Percentiles rank a stretch among this genome's conserved stretches.
These are phyloP conservation scores for Turnera subulata DNA, from an alignment of 345 rosid genomes.

Conservation along the genomic window DNA sequence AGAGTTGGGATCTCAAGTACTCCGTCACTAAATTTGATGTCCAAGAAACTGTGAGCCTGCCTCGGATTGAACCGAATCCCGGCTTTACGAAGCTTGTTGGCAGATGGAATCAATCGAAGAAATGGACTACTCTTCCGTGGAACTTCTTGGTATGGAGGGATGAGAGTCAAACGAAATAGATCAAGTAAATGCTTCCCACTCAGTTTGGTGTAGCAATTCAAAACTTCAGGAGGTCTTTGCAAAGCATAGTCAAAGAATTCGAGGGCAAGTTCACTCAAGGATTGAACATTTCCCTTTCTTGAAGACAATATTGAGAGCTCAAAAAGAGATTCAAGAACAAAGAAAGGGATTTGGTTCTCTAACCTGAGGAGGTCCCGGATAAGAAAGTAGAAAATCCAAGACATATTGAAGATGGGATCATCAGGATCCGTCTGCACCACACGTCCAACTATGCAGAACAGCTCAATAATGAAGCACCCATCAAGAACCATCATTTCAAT, in stretches of 20 bases:
- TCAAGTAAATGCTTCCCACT: slow-evolving; percentile 45
- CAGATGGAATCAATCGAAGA: slow-evolving; percentile 33
- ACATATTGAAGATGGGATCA: slow-evolving; percentile 46
- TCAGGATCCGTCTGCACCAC: slow-evolving; percentile 26
- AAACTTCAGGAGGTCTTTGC: slow-evolving; percentile 24
- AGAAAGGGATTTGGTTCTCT: slow-evolving; percentile 60
- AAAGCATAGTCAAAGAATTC: slow-evolving; percentile 39
- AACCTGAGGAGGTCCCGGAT: slow-evolving; percentile 44
- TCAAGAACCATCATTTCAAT: slow-evolving; percentile 53
- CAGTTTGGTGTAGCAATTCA: slow-evolving; percentile 17
- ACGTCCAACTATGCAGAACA: slow-evolving; percentile 42
- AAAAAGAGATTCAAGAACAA: slow-evolving; percentile 39
- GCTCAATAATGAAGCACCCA: slow-evolving; percentile 54
- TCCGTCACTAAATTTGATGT: slow-evolving; percentile 39
- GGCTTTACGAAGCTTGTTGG: slow-evolving; percentile 41
- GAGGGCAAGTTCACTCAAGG: slow-evolving; percentile 36
- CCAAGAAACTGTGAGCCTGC: slow-evolving; percentile 39
- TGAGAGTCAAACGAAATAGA: slow-evolving; percentile 41
- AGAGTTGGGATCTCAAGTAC: slow-evolving; percentile 44
- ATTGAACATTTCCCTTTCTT: background rate
- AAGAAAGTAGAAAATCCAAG: slow-evolving; percentile 44
- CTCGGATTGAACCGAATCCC: slow-evolving; percentile 36
- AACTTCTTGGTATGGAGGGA: slow-evolving; percentile 21
- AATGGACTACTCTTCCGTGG: slow-evolving; percentile 8
- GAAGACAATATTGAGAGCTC: slow-evolving; percentile 15